phyloP scores from a whole-genome alignment of 225 moss, liverwort and hornwort genomes.

The Bryum argenteum region DNA sequence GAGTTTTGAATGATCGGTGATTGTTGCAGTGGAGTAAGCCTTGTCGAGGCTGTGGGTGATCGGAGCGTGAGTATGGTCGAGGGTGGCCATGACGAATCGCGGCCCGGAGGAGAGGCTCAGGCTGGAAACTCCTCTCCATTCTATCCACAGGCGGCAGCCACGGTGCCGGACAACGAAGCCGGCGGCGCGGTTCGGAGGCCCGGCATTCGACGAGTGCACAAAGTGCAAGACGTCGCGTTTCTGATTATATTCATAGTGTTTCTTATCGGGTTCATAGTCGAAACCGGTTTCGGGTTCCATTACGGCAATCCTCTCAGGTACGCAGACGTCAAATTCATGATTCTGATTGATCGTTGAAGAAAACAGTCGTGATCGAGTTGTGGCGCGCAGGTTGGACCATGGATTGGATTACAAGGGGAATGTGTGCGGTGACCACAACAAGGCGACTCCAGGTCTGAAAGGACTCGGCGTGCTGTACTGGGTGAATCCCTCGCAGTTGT shows the following conservation, averaged over 20 bases:
- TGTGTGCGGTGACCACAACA: conserved; percentile 53
- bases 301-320: conserved; percentile 81
- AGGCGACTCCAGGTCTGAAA: conserved; percentile 29
- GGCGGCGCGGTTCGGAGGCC: conserved; percentile 53
- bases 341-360: too few relatives aligned
- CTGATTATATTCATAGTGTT: conserved; percentile 61
- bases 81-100: conserved; percentile 35
- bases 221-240: conserved; percentile 70
- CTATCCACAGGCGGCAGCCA: conserved; percentile 47
- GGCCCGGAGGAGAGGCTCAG: conserved; percentile 16
- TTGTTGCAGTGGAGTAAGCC: neutral
- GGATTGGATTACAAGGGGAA: conserved; percentile 89
- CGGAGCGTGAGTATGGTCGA: conserved; percentile 36
- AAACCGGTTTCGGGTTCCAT: conserved; percentile 74
- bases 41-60: neutral
- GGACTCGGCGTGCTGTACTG: conserved; percentile 74
- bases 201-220: conserved; percentile 58
- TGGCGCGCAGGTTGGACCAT: conserved; percentile 55
- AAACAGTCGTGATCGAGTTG: too few relatives aligned
- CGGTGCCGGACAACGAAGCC: conserved; percentile 47
- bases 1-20: neutral
- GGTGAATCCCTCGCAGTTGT: conserved; percentile 87
- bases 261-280: conserved; percentile 67
- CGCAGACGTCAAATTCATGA: too few relatives aligned
- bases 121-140: conserved; percentile 35